Evolutionary conservation across 2,329 filamentous ascomycete genomes (phyloP).

Genomic region (Botrytis medusae): DNA sequence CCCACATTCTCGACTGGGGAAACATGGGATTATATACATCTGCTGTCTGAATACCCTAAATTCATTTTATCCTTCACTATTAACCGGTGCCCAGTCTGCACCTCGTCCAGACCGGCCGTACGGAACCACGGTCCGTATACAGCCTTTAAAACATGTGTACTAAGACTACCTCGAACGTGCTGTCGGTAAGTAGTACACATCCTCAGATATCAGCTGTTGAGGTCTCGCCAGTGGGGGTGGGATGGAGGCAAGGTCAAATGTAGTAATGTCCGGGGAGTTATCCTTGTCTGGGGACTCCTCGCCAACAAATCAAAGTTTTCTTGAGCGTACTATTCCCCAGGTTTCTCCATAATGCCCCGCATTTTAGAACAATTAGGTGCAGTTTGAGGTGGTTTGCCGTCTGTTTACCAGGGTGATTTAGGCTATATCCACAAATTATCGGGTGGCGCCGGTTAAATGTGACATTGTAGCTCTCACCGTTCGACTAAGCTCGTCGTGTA

Average conservation of each 20-base stretch:
- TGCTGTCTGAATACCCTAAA: not conserved
- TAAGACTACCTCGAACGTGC: not conserved
- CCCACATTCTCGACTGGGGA: not conserved
- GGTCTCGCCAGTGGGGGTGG: not conserved
- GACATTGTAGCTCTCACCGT: slow-evolving; percentile 9
- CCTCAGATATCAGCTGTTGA: slow-evolving; percentile 4
- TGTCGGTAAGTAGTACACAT: slow-evolving; percentile 13
- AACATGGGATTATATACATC: slow-evolving; percentile 3
- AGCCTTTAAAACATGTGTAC: not conserved
- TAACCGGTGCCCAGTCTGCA: slow-evolving; percentile 13
- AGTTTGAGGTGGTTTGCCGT: not conserved
- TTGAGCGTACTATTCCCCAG: slow-evolving; percentile 16
- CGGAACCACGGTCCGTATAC: slow-evolving; percentile 16
- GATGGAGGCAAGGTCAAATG: not conserved
- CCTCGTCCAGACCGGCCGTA: not conserved
- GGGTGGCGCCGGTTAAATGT: slow-evolving; percentile 17
- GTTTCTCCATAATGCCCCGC: slow-evolving; percentile 16
- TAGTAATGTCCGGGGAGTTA: not conserved
- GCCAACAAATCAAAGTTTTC: not conserved
- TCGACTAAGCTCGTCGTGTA: slow-evolving; percentile 15
- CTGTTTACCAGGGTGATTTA: not conserved
- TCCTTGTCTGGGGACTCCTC: slow-evolving; percentile 8
- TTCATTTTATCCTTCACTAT: not conserved
- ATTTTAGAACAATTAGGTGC: not conserved
- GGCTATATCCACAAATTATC: slow-evolving; percentile 1